Conservation (phyloP, 2,329 filamentous ascomycete genomes). For the Hymenoscyphus fraxineus region DNA sequence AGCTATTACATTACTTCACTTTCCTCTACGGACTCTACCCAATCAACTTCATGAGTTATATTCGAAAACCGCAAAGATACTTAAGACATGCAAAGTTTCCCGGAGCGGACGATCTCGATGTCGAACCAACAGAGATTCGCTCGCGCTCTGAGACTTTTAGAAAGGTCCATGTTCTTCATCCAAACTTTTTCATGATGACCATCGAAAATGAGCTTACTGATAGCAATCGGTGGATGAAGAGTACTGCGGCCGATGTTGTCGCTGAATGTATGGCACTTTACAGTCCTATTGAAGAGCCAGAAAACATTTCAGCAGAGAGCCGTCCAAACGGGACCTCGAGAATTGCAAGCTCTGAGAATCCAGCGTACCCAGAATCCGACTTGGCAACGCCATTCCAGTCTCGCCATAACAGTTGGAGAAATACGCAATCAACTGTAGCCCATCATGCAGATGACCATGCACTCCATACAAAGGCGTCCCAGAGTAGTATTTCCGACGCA, state of each 20-base stretch:
- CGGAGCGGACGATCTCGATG: slow-evolving; percentile 69
- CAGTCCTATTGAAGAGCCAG: slow-evolving; percentile 26
- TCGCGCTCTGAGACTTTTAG: slow-evolving; percentile 72
- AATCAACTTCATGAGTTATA: slow-evolving; percentile 82
- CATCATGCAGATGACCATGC: slow-evolving; percentile 40
- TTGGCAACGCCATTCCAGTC: slow-evolving; percentile 25
- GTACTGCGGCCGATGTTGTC: slow-evolving; percentile 74
- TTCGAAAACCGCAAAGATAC: slow-evolving; percentile 76
- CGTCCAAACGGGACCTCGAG: slow-evolving; percentile 10
- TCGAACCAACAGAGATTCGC: slow-evolving; percentile 74
- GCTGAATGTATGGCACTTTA: slow-evolving; percentile 75
- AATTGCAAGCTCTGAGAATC: background rate
- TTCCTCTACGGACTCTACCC: slow-evolving; percentile 80
- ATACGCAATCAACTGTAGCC: slow-evolving; percentile 46
- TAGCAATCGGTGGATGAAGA: slow-evolving; percentile 72
- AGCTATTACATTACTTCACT: slow-evolving; percentile 73
- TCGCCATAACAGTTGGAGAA: slow-evolving; percentile 47
- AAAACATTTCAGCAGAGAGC: slow-evolving; percentile 18
- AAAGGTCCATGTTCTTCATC: slow-evolving; percentile 69
- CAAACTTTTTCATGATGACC: slow-evolving; percentile 79
- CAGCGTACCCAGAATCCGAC: background rate
- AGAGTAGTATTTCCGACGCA: slow-evolving; percentile 49
- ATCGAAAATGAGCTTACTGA: slow-evolving; percentile 77
- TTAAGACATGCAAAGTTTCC: slow-evolving; percentile 68
- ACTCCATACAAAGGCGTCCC: slow-evolving; percentile 44